Percentiles rank a stretch among this genome's conserved stretches.
Conservation (phyloP, 2,329 filamentous ascomycete genomes). For the Pseudopithomyces maydicus region DNA sequence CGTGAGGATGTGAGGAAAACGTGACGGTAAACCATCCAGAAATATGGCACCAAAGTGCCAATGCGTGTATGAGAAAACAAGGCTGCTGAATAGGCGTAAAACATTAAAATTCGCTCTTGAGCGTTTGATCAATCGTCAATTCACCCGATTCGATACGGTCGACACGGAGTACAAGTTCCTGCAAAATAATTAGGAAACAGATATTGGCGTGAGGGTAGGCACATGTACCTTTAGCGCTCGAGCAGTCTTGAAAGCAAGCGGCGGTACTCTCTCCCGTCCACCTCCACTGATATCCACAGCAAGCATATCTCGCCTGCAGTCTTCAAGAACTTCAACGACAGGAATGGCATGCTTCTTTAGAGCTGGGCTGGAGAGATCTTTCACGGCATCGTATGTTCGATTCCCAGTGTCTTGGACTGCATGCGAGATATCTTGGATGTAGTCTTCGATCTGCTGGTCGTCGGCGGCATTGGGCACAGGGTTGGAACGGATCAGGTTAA, state of each 20-base stretch:
- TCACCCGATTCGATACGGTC: constrained; percentile 48
- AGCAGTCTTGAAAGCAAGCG: constrained; percentile 85
- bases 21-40: background rate
- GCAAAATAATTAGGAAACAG: constrained; percentile 18
- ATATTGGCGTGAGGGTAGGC: background rate
- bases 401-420: constrained; percentile 73
- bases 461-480: constrained; percentile 35
- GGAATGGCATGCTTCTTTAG: constrained; percentile 57
- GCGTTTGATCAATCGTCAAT: constrained; percentile 38
- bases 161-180: constrained; percentile 50
- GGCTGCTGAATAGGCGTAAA: background rate
- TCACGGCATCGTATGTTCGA: constrained; percentile 62
- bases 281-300: constrained; percentile 66
- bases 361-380: constrained; percentile 55
- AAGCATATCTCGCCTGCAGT: constrained; percentile 69
- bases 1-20: background rate
- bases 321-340: constrained; percentile 62
- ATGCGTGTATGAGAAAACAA: background rate
- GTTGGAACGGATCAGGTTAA: constrained; percentile 65
- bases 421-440: constrained; percentile 72
- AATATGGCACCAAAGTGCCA: background rate
- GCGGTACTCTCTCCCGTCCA: constrained; percentile 69
- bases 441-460: constrained; percentile 61
- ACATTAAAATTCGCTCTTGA: constrained; percentile 38
- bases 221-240: constrained; percentile 71